phyloP scores from a whole-genome alignment of 1,284 basidiomycete genomes.

The Singerocomus rubriflavus region DNA sequence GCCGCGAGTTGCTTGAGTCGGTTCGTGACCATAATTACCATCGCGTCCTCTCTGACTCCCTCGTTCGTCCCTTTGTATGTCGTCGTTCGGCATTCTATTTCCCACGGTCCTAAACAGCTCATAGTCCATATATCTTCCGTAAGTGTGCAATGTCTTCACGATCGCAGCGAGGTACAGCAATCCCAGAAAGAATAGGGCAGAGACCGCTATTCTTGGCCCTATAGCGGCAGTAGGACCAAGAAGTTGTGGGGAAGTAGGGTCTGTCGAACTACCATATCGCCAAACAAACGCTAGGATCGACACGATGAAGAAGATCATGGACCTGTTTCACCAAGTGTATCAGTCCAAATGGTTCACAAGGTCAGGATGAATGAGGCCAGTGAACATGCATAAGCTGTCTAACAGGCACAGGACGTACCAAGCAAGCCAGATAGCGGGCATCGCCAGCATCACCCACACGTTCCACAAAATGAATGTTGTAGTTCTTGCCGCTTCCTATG shows the following conservation, averaged over 20 bases:
- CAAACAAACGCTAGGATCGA: slow-evolving; percentile 72
- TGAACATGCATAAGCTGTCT: not conserved
- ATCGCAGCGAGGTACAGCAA: slow-evolving; percentile 62
- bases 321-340: slow-evolving; percentile 36
- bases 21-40: not conserved
- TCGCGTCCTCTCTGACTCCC: slow-evolving; percentile 3
- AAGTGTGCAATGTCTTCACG: slow-evolving; percentile 58
- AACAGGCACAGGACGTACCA: slow-evolving; percentile 43
- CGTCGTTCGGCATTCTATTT: not conserved
- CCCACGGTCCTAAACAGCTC: not conserved
- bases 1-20: slow-evolving; percentile 5
- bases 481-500: slow-evolving; percentile 65
- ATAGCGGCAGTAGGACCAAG: slow-evolving; percentile 38
- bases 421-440: slow-evolving; percentile 72
- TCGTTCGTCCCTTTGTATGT: slow-evolving; percentile 2
- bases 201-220: slow-evolving; percentile 55
- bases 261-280: slow-evolving; percentile 55
- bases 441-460: slow-evolving; percentile 73
- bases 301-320: slow-evolving; percentile 65
- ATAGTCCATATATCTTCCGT: slow-evolving; percentile 37
- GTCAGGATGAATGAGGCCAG: not conserved
- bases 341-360: not conserved
- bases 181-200: slow-evolving; percentile 55
- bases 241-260: slow-evolving; percentile 37
- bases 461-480: slow-evolving; percentile 73